phyloP scores from a whole-genome alignment of 2,329 filamentous ascomycete species.

The Teratosphaeria destructans region DNA sequence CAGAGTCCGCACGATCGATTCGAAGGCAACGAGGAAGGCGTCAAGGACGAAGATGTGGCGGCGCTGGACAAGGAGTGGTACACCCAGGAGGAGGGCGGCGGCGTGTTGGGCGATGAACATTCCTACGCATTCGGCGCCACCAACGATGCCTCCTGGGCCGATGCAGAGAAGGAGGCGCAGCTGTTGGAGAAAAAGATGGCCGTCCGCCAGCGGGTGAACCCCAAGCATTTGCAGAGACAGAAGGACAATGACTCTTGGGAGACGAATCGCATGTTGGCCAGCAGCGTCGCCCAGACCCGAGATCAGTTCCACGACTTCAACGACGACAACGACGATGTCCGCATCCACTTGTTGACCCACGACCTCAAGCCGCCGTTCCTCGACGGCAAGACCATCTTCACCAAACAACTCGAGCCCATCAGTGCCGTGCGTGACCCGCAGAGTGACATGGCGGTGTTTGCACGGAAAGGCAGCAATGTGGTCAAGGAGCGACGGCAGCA shows the following conservation, averaged over 20 bases:
- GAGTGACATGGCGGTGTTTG: conserved; percentile 98
- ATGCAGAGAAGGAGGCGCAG: conserved; percentile 63
- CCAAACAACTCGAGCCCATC: conserved; percentile 90
- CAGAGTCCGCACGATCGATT: conserved; percentile 45
- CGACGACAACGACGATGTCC: conserved; percentile 79
- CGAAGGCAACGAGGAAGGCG: conserved; percentile 51
- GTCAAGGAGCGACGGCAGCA: conserved; percentile 87
- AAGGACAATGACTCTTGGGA: conserved; percentile 98
- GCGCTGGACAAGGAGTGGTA: conserved; percentile 91
- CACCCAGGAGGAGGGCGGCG: conserved; percentile 66
- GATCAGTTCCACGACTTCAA: conserved; percentile 64
- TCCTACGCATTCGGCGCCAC: conserved; percentile 83
- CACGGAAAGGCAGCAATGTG: conserved; percentile 84
- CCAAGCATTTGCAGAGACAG: conserved; percentile 71
- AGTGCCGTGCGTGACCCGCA: conserved; percentile 86
- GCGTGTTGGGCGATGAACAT: conserved; percentile 81
- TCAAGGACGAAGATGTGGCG: conserved; percentile 56
- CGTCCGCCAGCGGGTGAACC: conserved; percentile 37
- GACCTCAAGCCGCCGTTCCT: conserved; percentile 90
- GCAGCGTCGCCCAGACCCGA: conserved; percentile 82
- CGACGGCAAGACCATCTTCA: conserved; percentile 91
- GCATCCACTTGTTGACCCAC: conserved; percentile 85
- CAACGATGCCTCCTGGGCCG: conserved; percentile 56
- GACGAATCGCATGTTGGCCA: conserved; percentile 95
- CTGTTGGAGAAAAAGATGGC: conserved; percentile 68